Percentiles rank a stretch among this genome's conserved stretches.
Evolutionary conservation across 2,329 filamentous ascomycete genomes (phyloP).

Genomic region (Graphilbum sp.): DNA sequence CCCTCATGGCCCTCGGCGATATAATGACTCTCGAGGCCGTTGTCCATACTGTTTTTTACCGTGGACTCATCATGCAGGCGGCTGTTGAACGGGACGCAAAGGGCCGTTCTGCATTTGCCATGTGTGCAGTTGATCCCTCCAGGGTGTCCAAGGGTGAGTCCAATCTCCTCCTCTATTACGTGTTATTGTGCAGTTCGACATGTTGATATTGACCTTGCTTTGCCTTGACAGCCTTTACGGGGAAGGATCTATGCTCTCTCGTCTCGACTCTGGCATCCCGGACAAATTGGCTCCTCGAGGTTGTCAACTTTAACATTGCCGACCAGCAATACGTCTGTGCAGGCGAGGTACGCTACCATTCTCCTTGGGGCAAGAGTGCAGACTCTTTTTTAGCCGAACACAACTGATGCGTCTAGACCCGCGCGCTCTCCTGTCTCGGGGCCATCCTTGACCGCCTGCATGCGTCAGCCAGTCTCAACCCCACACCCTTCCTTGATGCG

Average conservation of each 20-base stretch:
- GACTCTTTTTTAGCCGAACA: no score
- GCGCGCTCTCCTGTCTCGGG: slow-evolving; percentile 79
- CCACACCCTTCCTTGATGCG: no score
- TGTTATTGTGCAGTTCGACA: no score
- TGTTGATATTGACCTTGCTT: no score
- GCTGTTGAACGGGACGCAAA: slow-evolving; percentile 89
- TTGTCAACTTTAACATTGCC: slow-evolving; percentile 88
- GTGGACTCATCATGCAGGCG: slow-evolving; percentile 97
- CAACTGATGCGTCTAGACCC: slow-evolving; percentile 54
- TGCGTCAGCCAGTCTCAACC: no score
- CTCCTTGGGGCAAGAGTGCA: no score
- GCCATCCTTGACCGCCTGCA: no score
- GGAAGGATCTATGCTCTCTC: slow-evolving; percentile 90
- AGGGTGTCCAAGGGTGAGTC: slow-evolving; percentile 97
- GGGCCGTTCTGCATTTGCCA: slow-evolving; percentile 94
- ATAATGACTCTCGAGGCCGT: slow-evolving; percentile 99
- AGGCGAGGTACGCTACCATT: slow-evolving; percentile 53
- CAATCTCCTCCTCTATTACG: no score
- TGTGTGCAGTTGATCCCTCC: slow-evolving; percentile 98
- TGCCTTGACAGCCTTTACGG: no score
- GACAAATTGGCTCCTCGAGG: slow-evolving; percentile 91
- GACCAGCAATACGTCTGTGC: slow-evolving; percentile 64
- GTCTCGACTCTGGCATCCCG: slow-evolving; percentile 89
- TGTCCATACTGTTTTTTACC: slow-evolving; percentile 98
- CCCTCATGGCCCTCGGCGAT: slow-evolving; percentile 85